These are phyloP conservation scores for Trichoderma brevicompactum DNA, from an alignment of 2,329 filamentous ascomycete genomes.

Conservation along the genomic window DNA sequence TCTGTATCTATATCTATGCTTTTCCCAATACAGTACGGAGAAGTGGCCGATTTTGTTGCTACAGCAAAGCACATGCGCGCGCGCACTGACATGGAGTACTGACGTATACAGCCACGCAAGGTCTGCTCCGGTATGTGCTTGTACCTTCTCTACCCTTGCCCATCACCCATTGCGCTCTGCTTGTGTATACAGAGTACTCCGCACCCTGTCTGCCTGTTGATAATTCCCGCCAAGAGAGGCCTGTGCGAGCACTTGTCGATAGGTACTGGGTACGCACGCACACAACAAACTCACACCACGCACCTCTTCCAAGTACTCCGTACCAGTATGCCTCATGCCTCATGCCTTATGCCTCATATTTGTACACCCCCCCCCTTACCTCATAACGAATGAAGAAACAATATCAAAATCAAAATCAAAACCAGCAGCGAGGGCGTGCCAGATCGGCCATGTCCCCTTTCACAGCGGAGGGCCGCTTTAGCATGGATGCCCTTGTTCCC, in stretches of 20 bases:
- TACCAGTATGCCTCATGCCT: background rate
- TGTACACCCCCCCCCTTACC: too few species aligned
- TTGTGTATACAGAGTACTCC: background rate
- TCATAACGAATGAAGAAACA: background rate
- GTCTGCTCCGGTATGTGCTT: background rate
- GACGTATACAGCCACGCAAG: slow-evolving; percentile 7
- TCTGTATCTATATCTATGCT: background rate
- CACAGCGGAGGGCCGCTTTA: background rate
- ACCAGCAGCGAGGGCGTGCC: background rate
- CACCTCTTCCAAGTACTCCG: background rate
- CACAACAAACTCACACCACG: background rate
- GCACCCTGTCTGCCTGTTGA: slow-evolving; percentile 1
- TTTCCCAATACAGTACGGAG: too few species aligned
- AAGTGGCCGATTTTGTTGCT: background rate
- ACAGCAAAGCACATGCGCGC: background rate
- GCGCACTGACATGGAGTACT: slow-evolving; percentile 12
- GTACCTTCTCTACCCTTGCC: background rate
- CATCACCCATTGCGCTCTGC: background rate
- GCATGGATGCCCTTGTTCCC: slow-evolving; percentile 7
- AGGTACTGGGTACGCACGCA: slow-evolving; percentile 2
- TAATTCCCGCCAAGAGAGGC: slow-evolving; percentile 12
- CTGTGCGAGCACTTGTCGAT: slow-evolving; percentile 1
- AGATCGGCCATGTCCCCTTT: slow-evolving; percentile 19
- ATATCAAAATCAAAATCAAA: background rate
- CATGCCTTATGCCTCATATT: background rate